Conservation (phyloP, 805 yeast genomes). For the Kodamaea sagamina region DNA sequence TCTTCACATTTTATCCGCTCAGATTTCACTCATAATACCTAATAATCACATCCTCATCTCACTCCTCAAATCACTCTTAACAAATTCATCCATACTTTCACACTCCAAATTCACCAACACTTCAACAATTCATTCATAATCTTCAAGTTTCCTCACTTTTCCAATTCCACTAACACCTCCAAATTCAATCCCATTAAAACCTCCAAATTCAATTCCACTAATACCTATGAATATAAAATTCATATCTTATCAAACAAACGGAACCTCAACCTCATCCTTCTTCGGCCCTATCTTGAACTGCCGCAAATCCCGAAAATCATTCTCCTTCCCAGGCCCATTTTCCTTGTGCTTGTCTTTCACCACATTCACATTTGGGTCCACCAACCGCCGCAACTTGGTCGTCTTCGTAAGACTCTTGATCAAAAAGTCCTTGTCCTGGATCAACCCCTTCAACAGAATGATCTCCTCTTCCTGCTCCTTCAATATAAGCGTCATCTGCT, state of each 20-base stretch:
- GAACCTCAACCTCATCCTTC: constrained; percentile 9
- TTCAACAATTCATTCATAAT: no score
- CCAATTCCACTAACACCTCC: no score
- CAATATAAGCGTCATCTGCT: constrained; percentile 36
- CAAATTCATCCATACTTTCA: no score
- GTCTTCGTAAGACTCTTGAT: constrained; percentile 73
- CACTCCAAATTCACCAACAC: no score
- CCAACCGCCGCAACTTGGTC: constrained; percentile 54
- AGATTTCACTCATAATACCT: no score
- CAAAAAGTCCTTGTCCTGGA: constrained; percentile 75
- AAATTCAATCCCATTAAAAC: no score
- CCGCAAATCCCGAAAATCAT: constrained; percentile 19
- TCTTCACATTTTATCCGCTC: no score
- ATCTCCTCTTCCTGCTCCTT: constrained; percentile 59
- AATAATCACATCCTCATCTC: no score
- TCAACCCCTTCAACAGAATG: constrained; percentile 56
- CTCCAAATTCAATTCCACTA: no score
- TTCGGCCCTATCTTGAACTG: constrained; percentile 27
- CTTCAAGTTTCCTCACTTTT: no score
- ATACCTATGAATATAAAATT: no score
- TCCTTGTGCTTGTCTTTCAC: constrained; percentile 1
- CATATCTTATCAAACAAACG: constrained; percentile 4
- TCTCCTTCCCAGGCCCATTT: constrained; percentile 13
- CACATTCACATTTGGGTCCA: constrained; percentile 32
- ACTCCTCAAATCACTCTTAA: no score